A percentile compares a stretch with the other conserved stretches of the same genome.
phyloP scores from a whole-genome alignment of 1,284 basidiomycete genomes.

The Chalciporus piperatoides region DNA sequence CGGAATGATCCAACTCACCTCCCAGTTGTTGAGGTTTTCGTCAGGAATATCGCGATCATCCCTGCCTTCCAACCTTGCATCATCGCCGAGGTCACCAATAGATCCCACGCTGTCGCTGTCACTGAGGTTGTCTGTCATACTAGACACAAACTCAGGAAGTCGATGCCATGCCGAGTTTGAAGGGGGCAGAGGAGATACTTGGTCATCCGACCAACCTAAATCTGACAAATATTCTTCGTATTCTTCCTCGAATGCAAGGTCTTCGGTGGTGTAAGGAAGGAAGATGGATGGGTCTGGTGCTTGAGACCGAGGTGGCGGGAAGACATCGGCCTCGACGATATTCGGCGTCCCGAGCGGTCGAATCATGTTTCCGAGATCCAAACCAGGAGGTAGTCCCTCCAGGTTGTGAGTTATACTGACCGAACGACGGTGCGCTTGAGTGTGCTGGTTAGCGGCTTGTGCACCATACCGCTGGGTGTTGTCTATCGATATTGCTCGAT shows the following conservation, averaged over 20 bases:
- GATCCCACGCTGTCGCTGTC: conserved; percentile 87
- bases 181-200: conserved; percentile 38
- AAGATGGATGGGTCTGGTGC: conserved; percentile 81
- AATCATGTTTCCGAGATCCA: conserved; percentile 69
- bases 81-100: conserved; percentile 80
- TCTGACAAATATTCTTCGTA: conserved; percentile 86
- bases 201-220: conserved; percentile 66
- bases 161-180: conserved; percentile 68
- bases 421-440: conserved; percentile 63
- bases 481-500: conserved; percentile 42
- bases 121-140: conserved; percentile 77
- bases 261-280: conserved; percentile 79
- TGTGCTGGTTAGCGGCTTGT: conserved; percentile 51
- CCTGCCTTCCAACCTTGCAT: conserved; percentile 61
- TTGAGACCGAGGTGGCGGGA: conserved; percentile 77
- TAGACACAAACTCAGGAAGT: conserved; percentile 64
- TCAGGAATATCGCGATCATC: conserved; percentile 64
- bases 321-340: conserved; percentile 73
- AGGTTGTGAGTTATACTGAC: conserved; percentile 77
- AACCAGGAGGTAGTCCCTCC: conserved; percentile 72
- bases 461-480: conserved; percentile 80
- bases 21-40: conserved; percentile 89
- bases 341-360: conserved; percentile 76
- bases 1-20: conserved; percentile 51
- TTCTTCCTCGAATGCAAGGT: conserved; percentile 84